These are phyloP conservation scores for Hanseniaspora hatyaiensis DNA, from an alignment of 805 yeast genomes.

Conservation along the genomic window DNA sequence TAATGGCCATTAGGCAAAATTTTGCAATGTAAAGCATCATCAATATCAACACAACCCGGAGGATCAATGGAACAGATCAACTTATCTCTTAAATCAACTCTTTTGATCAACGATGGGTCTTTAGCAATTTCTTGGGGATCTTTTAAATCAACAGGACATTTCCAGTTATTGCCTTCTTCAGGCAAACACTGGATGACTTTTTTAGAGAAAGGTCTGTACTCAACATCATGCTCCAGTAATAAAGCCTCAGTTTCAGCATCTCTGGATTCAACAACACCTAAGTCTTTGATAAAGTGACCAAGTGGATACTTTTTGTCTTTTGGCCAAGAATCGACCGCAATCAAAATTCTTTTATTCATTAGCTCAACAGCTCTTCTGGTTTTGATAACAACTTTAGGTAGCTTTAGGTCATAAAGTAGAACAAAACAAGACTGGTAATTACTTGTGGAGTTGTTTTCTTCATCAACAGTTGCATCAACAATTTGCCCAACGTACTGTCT, in stretches of 20 bases:
- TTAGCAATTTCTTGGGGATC: constrained; percentile 44
- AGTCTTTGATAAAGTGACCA: constrained; percentile 83
- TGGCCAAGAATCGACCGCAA: constrained; percentile 91
- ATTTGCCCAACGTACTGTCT: constrained; percentile 91
- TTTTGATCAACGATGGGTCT: constrained; percentile 39
- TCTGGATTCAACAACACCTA: constrained; percentile 83
- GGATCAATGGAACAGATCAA: constrained; percentile 95
- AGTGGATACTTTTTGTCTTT: constrained; percentile 70
- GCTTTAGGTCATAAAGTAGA: constrained; percentile 72
- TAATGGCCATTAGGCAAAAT: constrained; percentile 79
- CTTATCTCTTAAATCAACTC: constrained; percentile 79
- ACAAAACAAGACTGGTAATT: constrained; percentile 73
- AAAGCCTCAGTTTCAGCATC: constrained; percentile 95
- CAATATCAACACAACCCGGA: constrained; percentile 96
- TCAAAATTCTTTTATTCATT: constrained; percentile 79
- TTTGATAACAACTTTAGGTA: constrained; percentile 76
- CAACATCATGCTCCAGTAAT: constrained; percentile 87
- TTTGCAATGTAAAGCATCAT: constrained; percentile 89
- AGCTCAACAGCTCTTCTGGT: constrained; percentile 78
- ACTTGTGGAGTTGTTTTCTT: constrained; percentile 37
- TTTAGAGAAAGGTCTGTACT: constrained; percentile 88
- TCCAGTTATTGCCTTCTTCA: constrained; percentile 86
- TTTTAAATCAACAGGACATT: constrained; percentile 56
- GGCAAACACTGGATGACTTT: constrained; percentile 89
- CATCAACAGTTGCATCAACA: constrained; percentile 61